Percentiles rank a stretch among this genome's conserved stretches.
phyloP scores from a whole-genome alignment of 2,329 filamentous ascomycete species.

The Xylariales sp. region DNA sequence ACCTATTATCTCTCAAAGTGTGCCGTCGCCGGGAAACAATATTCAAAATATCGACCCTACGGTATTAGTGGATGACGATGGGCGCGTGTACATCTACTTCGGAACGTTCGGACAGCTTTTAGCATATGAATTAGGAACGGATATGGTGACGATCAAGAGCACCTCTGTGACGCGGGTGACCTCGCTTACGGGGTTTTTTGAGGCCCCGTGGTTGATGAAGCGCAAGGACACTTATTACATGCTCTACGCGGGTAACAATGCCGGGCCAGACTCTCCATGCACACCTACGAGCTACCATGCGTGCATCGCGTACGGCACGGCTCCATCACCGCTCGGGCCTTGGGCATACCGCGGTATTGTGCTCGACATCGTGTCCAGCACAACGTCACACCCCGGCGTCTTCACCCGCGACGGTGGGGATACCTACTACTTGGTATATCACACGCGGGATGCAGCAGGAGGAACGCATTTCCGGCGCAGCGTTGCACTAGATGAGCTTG shows the following conservation, averaged over 20 bases:
- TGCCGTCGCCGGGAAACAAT: conserved; percentile 49
- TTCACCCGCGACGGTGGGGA: conserved; percentile 45
- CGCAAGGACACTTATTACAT: conserved; percentile 52
- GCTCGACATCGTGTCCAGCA: conserved; percentile 53
- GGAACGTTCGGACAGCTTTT: conserved; percentile 53
- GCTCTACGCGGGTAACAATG: conserved; percentile 55
- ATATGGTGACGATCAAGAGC: conserved; percentile 53
- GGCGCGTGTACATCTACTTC: conserved; percentile 53
- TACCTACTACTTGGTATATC: conserved; percentile 51
- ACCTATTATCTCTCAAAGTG: conserved; percentile 52
- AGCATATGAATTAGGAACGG: conserved; percentile 50
- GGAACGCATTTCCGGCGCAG: conserved; percentile 47
- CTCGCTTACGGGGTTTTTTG: conserved; percentile 52
- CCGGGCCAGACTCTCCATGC: conserved; percentile 51
- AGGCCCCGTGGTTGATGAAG: conserved; percentile 54
- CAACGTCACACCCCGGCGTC: conserved; percentile 53
- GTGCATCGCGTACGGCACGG: conserved; percentile 54
- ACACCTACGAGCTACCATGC: conserved; percentile 55
- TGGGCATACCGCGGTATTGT: conserved; percentile 53
- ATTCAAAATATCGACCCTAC: conserved; percentile 57
- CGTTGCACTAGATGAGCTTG: conserved; percentile 51
- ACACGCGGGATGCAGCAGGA: conserved; percentile 52
- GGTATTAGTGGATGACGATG: conserved; percentile 53
- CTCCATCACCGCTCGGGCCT: conserved; percentile 50
- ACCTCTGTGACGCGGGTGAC: conserved; percentile 40